These are phyloP conservation scores for Aspergillus carlsbadensis DNA, from an alignment of 495 filamentous ascomycete species.

Conservation along the genomic window DNA sequence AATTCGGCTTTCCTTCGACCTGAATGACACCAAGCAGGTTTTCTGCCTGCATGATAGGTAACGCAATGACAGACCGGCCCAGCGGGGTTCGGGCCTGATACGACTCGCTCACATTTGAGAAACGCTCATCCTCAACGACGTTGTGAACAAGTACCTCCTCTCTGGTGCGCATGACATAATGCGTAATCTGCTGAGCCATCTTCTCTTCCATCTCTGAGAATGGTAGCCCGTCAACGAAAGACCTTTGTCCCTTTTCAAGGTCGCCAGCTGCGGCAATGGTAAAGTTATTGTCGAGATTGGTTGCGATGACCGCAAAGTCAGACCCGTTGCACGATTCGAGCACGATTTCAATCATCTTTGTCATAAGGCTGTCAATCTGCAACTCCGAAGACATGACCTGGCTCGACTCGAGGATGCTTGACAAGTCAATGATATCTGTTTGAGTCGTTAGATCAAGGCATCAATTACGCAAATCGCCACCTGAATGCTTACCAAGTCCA, in stretches of 20 bases:
- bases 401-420: slow-evolving; percentile 82
- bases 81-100: slow-evolving; percentile 67
- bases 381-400: slow-evolving; percentile 90
- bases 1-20: slow-evolving; percentile 78
- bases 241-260: slow-evolving; percentile 57
- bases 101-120: slow-evolving; percentile 72
- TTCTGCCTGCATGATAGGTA: slow-evolving; percentile 79
- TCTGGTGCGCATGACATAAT: slow-evolving; percentile 80
- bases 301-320: slow-evolving; percentile 74
- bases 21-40: slow-evolving; percentile 82
- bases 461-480: neutral
- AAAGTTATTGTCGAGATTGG: slow-evolving; percentile 71
- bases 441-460: slow-evolving; percentile 13
- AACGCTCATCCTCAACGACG: slow-evolving; percentile 79
- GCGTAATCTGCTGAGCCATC: slow-evolving; percentile 73
- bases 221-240: slow-evolving; percentile 60
- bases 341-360: slow-evolving; percentile 89
- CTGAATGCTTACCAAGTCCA: slow-evolving; percentile 34
- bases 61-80: slow-evolving; percentile 77
- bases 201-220: slow-evolving; percentile 62
- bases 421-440: slow-evolving; percentile 79
- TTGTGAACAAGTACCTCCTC: slow-evolving; percentile 84
- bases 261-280: slow-evolving; percentile 76
- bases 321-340: slow-evolving; percentile 81
- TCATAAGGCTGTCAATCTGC: slow-evolving; percentile 76